Evolutionary conservation across 2,329 filamentous ascomycete genomes (phyloP), one percentile per base, ranked within the genome.

Genomic region (Alternaria angustiovoidea): DNA sequence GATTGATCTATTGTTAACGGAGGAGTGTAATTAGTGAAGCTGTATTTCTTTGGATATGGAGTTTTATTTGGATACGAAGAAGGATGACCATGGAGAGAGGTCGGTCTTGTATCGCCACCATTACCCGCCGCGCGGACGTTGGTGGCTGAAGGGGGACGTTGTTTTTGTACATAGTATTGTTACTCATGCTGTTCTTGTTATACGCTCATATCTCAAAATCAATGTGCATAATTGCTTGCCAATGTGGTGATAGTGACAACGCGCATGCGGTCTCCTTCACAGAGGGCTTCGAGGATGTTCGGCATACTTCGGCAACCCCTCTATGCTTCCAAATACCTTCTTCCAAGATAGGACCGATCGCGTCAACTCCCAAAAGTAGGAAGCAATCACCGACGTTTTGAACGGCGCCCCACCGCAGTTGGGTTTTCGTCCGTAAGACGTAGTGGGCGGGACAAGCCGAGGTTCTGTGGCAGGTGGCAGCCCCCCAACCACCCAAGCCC

Each of bases 1-100:
- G 62, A 69, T 65, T 69, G 64, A 68, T 70, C 51, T 51, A 56
- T 59, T 59, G 56, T 61, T 63, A 59, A 64, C 53, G 53, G 59
- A 59, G 51, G 61, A 59, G 51, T 51, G 51, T 59, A 59, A 53
- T 51, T 48, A 59, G 6, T 57, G 30, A n/a, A 34, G 34, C 51
- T 66, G 43, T 54, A 54, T 64, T 54, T 58, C 46, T n/a, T 64
- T 62, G 54, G 51, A 54, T 39, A 42, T 44, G 20, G 39, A 42
- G 5, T 42, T 22, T 1, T 39, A 42, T 48, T 26, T 49, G 16
- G 54, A 9, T 52, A 4, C n/a, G 22, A 20, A n/a, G 28, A 38
- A 54, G 53, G 51, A 62, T 34, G 54, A 58, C 53, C 51, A 53
- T 22, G 41, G 12, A 14, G 55, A 51, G 51, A 57, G 55, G 55